Percentiles rank a stretch among this genome's conserved stretches.
These are phyloP conservation scores for Hypericum androsaemum DNA, from an alignment of 345 rosid genomes.

Conservation along the genomic window DNA sequence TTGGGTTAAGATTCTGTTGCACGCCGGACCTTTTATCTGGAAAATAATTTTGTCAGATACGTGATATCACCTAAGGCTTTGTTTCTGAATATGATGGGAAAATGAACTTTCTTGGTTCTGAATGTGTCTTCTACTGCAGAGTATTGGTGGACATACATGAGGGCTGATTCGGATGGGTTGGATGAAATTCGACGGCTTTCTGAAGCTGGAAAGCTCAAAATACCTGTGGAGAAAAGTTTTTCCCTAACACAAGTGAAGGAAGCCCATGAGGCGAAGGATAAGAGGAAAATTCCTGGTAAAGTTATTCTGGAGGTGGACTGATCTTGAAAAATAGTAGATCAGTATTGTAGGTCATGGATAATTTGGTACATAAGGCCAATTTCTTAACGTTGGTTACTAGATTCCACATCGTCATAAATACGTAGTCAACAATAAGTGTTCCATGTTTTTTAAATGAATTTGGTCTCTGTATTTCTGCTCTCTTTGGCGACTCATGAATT, in stretches of 20 bases:
- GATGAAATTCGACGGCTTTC: constrained; percentile 56
- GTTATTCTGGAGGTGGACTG: constrained; percentile 70
- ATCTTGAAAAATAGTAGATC: constrained; percentile 1
- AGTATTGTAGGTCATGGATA: too few species aligned
- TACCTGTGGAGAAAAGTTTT: constrained; percentile 79
- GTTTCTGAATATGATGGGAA: background rate
- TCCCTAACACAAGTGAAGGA: constrained; percentile 61
- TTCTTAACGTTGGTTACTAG: too few species aligned
- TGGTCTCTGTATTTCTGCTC: too few species aligned
- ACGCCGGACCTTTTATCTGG: too few species aligned
- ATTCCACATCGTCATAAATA: too few species aligned
- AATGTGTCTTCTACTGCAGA: constrained; percentile 30
- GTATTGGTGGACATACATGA: constrained; percentile 83
- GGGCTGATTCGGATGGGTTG: constrained; percentile 86
- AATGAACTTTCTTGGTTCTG: background rate
- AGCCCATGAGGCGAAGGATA: constrained; percentile 87
- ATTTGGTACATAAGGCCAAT: too few species aligned
- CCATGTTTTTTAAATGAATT: too few species aligned
- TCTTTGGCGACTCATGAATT: too few species aligned
- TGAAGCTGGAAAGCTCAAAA: constrained; percentile 65
- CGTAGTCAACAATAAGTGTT: too few species aligned
- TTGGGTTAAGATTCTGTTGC: too few species aligned
- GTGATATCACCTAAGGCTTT: too few species aligned
- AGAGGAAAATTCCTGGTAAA: constrained; percentile 57
- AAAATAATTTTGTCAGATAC: too few species aligned